Conservation (phyloP, 768 basidiomycete genomes). For the Amanita exitialis region DNA sequence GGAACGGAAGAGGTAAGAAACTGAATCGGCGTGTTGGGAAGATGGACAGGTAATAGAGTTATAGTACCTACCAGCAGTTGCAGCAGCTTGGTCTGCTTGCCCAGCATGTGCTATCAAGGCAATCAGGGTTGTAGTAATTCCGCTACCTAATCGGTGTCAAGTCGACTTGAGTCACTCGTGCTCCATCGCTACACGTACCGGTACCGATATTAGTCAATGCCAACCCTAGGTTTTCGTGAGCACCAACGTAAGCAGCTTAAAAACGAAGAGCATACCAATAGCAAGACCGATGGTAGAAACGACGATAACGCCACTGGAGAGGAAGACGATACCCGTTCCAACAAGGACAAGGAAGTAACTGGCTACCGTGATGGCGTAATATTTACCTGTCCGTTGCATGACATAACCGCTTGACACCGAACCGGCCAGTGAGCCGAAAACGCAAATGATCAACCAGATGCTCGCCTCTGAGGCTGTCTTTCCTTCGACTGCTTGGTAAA, state of each 20-base stretch:
- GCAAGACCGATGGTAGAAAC: constrained; percentile 28
- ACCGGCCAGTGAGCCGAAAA: constrained; percentile 36
- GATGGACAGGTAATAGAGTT: neutral
- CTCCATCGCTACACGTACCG: constrained; percentile 16
- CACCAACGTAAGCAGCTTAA: neutral
- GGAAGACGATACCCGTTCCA: constrained; percentile 26
- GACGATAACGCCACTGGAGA: constrained; percentile 28
- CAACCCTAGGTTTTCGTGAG: constrained; percentile 17
- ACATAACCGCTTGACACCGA: constrained; percentile 41
- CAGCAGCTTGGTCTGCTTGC: constrained; percentile 50
- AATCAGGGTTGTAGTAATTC: constrained; percentile 47
- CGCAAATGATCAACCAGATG: constrained; percentile 38
- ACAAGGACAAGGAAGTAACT: constrained; percentile 27
- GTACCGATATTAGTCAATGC: constrained; percentile 28
- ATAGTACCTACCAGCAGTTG: constrained; percentile 40
- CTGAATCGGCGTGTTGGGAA: constrained; percentile 16
- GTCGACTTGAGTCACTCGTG: neutral
- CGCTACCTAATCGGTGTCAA: constrained; percentile 26
- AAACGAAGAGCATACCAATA: constrained; percentile 23
- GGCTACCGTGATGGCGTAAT: constrained; percentile 37
- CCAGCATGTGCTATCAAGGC: constrained; percentile 58
- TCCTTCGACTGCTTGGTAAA: constrained; percentile 45
- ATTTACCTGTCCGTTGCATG: constrained; percentile 51
- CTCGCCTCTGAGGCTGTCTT: constrained; percentile 40
- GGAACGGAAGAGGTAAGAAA: constrained; percentile 59